Base-by-base conservation (phyloP, 805 yeast species). In the Hanseniaspora occidentalis region DNA sequence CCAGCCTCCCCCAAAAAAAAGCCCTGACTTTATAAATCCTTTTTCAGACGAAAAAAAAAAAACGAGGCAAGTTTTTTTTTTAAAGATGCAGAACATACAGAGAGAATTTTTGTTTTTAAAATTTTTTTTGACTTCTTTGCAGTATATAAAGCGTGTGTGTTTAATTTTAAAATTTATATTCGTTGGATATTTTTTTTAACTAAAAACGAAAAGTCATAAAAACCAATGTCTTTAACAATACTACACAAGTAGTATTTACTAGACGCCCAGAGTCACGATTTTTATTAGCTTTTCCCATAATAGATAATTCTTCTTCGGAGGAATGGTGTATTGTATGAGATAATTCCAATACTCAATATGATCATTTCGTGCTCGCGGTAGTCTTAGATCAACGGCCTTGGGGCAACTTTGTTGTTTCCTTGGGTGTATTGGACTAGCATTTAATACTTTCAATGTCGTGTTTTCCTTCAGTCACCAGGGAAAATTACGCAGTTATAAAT, bases 281-380 rank as follows among this genome's bases (percentile, higher is more conserved):
- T 60, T 62, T 31, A 41, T 41, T 41, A 6, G 2, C 17, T 31
- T 36, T 34, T 25, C n/a, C 34, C 43, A 27, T 35, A 41, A 41
- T 37, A 33, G 35, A 26, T n/a, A 41, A 31, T 37, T 31, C 29
- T 39, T 33, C 34, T 37, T 41, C 31, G 27, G 37, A 40, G 18
- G 36, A 34, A 37, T n/a, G 33, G 43, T 34, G 35, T 41, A 14
- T 31, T 41, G 22, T 29, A 31, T 31, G 23, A 34, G 50, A 57
- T 47, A 41, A 41, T 42, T 42, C 44, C 44, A 42, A 46, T 42
- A 44, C 46, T 43, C 44, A 45, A 46, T 41, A 45, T 42, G 36
- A 37, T 45, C 45, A 40, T 43, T 71, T 72, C 84, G 94, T 83
- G 94, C 94, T 83, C 88, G 92, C 92, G 92, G 82, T 65, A 66